Base-by-base conservation (phyloP, 148 eudicot genomes). In the Fagopyrum esculentum region DNA sequence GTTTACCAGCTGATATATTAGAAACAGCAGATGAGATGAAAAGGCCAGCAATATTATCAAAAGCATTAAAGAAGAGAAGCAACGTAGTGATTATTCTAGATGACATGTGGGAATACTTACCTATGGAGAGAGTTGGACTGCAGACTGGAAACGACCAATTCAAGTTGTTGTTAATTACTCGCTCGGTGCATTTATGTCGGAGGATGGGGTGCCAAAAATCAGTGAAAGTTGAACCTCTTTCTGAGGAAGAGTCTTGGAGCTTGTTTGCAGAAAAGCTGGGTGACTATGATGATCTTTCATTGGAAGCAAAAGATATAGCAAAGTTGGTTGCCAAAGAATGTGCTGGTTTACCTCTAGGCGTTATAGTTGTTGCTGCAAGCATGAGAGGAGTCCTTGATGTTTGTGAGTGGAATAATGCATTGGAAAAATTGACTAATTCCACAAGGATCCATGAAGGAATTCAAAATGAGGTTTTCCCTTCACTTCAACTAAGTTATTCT, bases 161-260 rank as follows among this genome's bases (percentile, higher is more conserved):
- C 72, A 84, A 78, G 71, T 43, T 84, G 77, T 74, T 84, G 44
- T 9, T 81, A 17, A 76, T 84, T 68, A 76, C 77, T 7, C 82
- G 86, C 10, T 76, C 76, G 11, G 66, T 81, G 44, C 78, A 77
- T 11, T 77, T 81, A n/a, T 84, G 86, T 60, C 73, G 74, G 26
- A 76, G 50, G 77, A 74, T 81, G 76, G 75, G 43, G 35, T 30
- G 35, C 35, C 35, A 30, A 30, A 30, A 30, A 5, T 10, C 51
- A 48, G 7, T 48, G 51, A 40, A 76, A 68, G 84, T 84, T 47
- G 57, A 78, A 50, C 71, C 76, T 49, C 84, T 84, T 74, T 46
- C 70, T 9, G 54, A 74, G 17, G 75, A 48, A 50, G 81, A 84
- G 22, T 77, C 84, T 60, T 79, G 84, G 84, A 66, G 75, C 63